Conservation (phyloP, 2,329 filamentous ascomycete species). For the Xylaria sp. region DNA sequence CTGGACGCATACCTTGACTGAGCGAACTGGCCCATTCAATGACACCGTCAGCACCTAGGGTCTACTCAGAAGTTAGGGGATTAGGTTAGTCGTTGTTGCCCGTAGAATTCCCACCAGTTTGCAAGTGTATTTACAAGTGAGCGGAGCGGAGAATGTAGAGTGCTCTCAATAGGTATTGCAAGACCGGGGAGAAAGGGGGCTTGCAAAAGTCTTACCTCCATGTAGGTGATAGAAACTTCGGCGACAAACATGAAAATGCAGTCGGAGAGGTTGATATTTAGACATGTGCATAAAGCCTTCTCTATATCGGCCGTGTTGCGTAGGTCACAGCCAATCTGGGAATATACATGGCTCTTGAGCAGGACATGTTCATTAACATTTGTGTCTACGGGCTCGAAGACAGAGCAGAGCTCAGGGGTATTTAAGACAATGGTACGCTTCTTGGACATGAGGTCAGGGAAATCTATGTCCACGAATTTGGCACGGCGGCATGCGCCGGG, state of each 20-base stretch:
- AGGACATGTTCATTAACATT: constrained; percentile 60
- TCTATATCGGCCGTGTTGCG: constrained; percentile 73
- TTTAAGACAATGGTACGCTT: constrained; percentile 76
- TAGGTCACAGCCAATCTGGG: constrained; percentile 84
- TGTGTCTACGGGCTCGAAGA: constrained; percentile 58
- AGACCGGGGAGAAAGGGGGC: background rate
- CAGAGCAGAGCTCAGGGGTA: constrained; percentile 68
- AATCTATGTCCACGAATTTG: constrained; percentile 87
- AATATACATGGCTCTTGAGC: constrained; percentile 75
- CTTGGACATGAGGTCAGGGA: constrained; percentile 79
- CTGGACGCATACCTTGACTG: constrained; percentile 65
- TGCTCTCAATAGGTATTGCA: background rate
- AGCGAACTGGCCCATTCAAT: constrained; percentile 82
- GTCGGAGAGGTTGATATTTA: constrained; percentile 68
- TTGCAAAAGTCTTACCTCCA: constrained; percentile 63
- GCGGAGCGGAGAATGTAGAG: background rate
- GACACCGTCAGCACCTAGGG: constrained; percentile 75
- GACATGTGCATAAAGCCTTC: constrained; percentile 65
- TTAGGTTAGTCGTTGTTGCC: background rate
- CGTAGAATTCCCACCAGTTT: too few species aligned
- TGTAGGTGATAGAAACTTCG: constrained; percentile 92
- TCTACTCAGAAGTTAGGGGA: constrained; percentile 43
- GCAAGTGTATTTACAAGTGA: background rate
- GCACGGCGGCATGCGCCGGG: constrained; percentile 66
- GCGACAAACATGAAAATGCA: constrained; percentile 81